A percentile compares a stretch with the other conserved stretches of the same genome.
phyloP scores from a whole-genome alignment of 2,329 filamentous ascomycete genomes.

The Aspergillus sclerotialis region DNA sequence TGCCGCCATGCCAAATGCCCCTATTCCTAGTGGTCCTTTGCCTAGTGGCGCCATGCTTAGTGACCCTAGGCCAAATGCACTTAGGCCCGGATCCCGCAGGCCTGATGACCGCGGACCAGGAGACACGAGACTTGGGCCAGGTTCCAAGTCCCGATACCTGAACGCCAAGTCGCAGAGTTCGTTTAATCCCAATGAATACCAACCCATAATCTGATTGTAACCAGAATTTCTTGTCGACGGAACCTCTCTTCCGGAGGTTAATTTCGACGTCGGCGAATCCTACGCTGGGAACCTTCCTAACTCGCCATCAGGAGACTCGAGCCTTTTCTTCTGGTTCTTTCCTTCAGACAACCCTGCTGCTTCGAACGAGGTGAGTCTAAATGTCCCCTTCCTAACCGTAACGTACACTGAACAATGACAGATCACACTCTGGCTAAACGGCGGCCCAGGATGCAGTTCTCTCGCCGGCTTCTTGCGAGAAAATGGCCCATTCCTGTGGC shows the following conservation, averaged over 20 bases:
- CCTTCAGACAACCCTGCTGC: conserved; percentile 37
- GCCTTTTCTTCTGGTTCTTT: conserved; percentile 46
- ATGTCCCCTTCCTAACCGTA: background rate
- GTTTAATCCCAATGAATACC: background rate
- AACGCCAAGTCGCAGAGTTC: too few species aligned
- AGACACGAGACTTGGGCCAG: too few species aligned
- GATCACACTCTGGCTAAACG: conserved; percentile 41
- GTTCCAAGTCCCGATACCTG: too few species aligned
- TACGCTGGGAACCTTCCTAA: conserved; percentile 47
- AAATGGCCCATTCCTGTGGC: conserved; percentile 67
- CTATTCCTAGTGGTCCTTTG: too few species aligned
- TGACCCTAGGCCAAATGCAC: too few species aligned
- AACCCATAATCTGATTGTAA: conserved; percentile 2
- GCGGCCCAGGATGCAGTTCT: conserved; percentile 49
- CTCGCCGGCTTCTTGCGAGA: conserved; percentile 65
- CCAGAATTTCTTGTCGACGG: conserved; percentile 60
- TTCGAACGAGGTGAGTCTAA: conserved; percentile 28
- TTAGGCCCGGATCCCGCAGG: too few species aligned
- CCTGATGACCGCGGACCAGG: too few species aligned
- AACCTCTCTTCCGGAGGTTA: conserved; percentile 56
- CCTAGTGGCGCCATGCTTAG: too few species aligned
- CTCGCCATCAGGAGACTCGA: conserved; percentile 35
- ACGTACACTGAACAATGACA: conserved; percentile 3
- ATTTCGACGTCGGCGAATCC: conserved; percentile 56
- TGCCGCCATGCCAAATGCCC: too few species aligned